These are phyloP conservation scores for Cystobasidium onofrii DNA, from an alignment of 768 basidiomycete species.

Conservation along the genomic window DNA sequence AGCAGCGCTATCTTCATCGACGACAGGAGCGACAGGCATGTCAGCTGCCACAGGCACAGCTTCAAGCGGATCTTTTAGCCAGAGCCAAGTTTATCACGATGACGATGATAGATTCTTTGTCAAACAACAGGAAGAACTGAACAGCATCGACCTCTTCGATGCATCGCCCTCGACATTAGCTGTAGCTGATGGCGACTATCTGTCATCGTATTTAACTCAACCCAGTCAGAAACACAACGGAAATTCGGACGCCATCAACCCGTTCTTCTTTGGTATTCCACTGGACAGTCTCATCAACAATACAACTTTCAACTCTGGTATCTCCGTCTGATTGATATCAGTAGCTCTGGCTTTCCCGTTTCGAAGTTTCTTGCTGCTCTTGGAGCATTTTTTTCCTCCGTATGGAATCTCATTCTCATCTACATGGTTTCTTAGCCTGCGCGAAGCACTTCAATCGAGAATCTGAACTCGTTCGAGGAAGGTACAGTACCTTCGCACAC, in stretches of 20 bases:
- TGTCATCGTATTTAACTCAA: background rate
- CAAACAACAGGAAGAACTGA: constrained; percentile 12
- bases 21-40: background rate
- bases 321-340: background rate
- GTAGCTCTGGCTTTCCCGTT: background rate
- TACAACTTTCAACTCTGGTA: background rate
- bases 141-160: background rate
- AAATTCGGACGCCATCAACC: background rate
- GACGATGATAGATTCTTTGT: constrained; percentile 16
- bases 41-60: background rate
- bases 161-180: background rate
- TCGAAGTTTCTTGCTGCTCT: background rate
- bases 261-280: constrained; percentile 6
- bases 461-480: too few relatives aligned
- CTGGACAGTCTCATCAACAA: background rate
- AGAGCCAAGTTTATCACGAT: constrained; percentile 13
- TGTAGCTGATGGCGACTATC: background rate
- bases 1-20: background rate
- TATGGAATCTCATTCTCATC: too few relatives aligned
- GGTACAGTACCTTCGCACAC: background rate
- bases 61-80: background rate
- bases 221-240: background rate
- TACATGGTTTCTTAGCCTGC: too few relatives aligned
- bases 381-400: too few relatives aligned
- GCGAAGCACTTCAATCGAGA: too few relatives aligned